phyloP scores from a whole-genome alignment of 176 grass and related monocot species.

The Oryza rufipogon region DNA sequence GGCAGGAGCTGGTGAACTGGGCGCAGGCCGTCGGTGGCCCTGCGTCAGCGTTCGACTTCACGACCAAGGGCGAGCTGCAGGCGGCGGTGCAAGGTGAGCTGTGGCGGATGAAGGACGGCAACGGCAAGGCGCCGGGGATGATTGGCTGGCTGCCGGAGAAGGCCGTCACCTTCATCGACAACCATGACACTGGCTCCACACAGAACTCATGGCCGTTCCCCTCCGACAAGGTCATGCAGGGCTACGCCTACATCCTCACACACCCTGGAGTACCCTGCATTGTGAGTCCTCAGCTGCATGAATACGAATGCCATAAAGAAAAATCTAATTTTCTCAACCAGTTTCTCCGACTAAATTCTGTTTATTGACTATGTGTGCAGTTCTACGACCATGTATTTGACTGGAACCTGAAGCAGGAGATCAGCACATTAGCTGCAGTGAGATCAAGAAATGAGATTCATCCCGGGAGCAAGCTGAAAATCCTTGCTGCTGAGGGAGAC shows the following conservation, averaged over 20 bases:
- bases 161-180: conserved; percentile 85
- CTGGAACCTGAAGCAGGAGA: conserved; percentile 74
- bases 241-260: conserved; percentile 83
- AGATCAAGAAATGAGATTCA: conserved; percentile 57
- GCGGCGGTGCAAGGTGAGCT: conserved; percentile 73
- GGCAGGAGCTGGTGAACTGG: conserved; percentile 79
- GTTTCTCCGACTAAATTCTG: neutral
- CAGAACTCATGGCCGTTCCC: conserved; percentile 80
- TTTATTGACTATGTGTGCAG: conserved; percentile 26
- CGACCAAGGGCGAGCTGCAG: conserved; percentile 81
- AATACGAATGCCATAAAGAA: neutral
- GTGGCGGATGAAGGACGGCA: conserved; percentile 71
- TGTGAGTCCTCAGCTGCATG: conserved; percentile 39
- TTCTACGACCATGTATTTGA: conserved; percentile 88
- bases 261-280: conserved; percentile 81
- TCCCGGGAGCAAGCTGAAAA: conserved; percentile 55
- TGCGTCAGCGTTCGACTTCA: conserved; percentile 79
- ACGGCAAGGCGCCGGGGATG: conserved; percentile 72
- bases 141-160: conserved; percentile 79
- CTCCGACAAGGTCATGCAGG: conserved; percentile 75
- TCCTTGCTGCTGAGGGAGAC: conserved; percentile 59
- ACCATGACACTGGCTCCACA: conserved; percentile 86
- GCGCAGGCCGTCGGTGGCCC: conserved; percentile 57
- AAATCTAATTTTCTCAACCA: neutral
- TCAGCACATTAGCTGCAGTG: conserved; percentile 49